Base-by-base conservation (phyloP, 2,329 filamentous ascomycete genomes). In the Fusarium haematococcum region DNA sequence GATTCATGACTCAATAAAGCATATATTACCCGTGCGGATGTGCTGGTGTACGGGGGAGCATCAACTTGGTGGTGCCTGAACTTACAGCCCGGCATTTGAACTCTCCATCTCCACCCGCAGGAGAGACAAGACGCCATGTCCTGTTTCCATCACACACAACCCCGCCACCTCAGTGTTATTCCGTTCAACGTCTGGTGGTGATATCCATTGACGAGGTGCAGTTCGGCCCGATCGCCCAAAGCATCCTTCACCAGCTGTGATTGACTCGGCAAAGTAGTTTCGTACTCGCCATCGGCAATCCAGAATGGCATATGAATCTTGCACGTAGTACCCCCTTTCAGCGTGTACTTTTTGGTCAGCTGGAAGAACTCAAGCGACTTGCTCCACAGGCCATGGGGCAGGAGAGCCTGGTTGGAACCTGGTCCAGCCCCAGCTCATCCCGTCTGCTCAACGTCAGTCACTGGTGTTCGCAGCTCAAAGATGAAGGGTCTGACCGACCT, bases 281-380 rank as follows among this genome's bases (percentile, higher is more conserved):
- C 70, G 27, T 25, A 45, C 52, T 73, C 70, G 14, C 61, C 69
- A 43, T 69, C 63, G 9, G 41, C 69, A 9, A 72, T 60, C 37
- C 37, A 72, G 16, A 72, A 63, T 5, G 69, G 69, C 30, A 64
- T 41, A 8, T 67, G 50, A 18, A 72, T 69, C n/a, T 57, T 39
- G 16, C 16, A 4, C 35, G 35, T 39, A 27, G 16, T 64, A 37
- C n/a, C 41, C 18, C 50, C 45, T 20, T 63, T 43, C 10, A 71
- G 23, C 8, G 6, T 33, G 50, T 64, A 67, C 37, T 62, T 25
- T 54, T 72, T 66, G 25, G 35, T 57, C 9, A 39, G 20, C 18
- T 48, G 27, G 59, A 72, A 64, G 10, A 69, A 63, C 16, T 63
- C 54, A 39, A 6, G 35, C 16, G 14, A 39, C 35, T 18, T 39